Percentiles rank a stretch among this genome's conserved stretches.
Evolutionary conservation across 495 filamentous ascomycete genomes (phyloP).

Genomic region (Astrocystis sublimbata): DNA sequence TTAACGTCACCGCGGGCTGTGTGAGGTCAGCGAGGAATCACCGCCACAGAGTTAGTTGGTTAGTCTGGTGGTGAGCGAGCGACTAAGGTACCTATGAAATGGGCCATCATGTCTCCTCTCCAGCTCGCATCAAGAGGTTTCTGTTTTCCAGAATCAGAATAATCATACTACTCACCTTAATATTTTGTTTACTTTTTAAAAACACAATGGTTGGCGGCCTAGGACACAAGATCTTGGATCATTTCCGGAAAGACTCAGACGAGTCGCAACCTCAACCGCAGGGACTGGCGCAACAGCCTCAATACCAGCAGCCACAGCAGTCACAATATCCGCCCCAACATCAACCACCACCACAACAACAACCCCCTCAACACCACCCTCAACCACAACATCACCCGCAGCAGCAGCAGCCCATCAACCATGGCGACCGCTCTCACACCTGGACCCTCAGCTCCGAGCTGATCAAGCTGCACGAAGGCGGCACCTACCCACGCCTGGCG

Average conservation of each 20-base stretch:
- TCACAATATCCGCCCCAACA: background rate
- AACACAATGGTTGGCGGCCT: constrained; percentile 14
- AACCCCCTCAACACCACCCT: background rate
- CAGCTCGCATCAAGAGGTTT: constrained; percentile 7
- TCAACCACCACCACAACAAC: background rate
- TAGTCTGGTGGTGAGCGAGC: too few species aligned
- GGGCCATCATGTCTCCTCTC: constrained; percentile 6
- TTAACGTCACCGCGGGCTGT: background rate
- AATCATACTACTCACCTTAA: constrained; percentile 13
- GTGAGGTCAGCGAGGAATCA: background rate
- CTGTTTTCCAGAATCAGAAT: background rate
- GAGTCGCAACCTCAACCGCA: background rate
- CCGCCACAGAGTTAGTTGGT: background rate
- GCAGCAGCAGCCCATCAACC: background rate
- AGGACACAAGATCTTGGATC: constrained; percentile 11
- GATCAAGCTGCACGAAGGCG: constrained; percentile 30
- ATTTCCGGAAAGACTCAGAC: constrained; percentile 11
- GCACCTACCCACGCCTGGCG: constrained; percentile 55
- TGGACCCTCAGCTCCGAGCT: constrained; percentile 25
- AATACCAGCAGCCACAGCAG: background rate
- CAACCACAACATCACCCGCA: background rate
- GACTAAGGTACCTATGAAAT: background rate
- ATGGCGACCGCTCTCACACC: constrained; percentile 13
- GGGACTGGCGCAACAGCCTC: background rate
- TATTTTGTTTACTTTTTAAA: too few species aligned